phyloP scores from a whole-genome alignment of 495 filamentous ascomycete genomes.

The Cryomyces antarcticus region DNA sequence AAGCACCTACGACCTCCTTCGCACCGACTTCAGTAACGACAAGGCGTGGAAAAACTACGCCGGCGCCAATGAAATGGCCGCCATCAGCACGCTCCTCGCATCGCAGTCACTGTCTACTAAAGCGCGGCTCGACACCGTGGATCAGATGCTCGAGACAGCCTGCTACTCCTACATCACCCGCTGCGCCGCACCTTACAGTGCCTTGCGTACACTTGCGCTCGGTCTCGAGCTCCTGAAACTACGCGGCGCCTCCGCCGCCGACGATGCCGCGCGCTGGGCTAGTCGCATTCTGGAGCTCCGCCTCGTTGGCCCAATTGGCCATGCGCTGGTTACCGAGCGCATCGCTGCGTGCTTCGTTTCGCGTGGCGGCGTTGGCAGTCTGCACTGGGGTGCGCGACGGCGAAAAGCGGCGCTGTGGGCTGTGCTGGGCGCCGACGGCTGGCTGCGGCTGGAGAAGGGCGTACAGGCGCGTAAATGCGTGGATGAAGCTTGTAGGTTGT shows the following conservation, averaged over 20 bases:
- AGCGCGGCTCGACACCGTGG: constrained; percentile 54
- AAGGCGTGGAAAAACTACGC: constrained; percentile 95
- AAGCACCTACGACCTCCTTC: constrained; percentile 72
- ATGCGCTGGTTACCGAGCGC: constrained; percentile 65
- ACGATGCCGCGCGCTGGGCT: constrained; percentile 77
- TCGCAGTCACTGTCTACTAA: constrained; percentile 49
- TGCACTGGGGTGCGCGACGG: constrained; percentile 44
- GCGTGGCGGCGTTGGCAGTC: constrained; percentile 39
- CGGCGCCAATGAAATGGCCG: constrained; percentile 80
- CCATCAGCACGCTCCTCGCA: constrained; percentile 57
- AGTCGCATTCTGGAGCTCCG: constrained; percentile 57
- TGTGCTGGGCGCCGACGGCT: constrained; percentile 60
- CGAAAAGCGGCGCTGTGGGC: constrained; percentile 86
- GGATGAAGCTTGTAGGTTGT: constrained; percentile 47
- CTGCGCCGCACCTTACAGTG: constrained; percentile 51
- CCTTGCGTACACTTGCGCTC: constrained; percentile 54
- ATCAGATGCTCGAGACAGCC: constrained; percentile 69
- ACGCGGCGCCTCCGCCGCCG: constrained; percentile 56
- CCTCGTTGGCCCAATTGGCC: constrained; percentile 50
- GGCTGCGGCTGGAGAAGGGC: constrained; percentile 51
- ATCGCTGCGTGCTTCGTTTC: constrained; percentile 66
- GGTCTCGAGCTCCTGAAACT: constrained; percentile 64
- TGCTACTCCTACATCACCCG: constrained; percentile 82
- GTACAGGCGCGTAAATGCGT: constrained; percentile 51
- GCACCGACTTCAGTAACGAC: constrained; percentile 75